These are phyloP conservation scores for Cephaloascus fragrans DNA, from an alignment of 805 yeast genomes.

Conservation along the genomic window DNA sequence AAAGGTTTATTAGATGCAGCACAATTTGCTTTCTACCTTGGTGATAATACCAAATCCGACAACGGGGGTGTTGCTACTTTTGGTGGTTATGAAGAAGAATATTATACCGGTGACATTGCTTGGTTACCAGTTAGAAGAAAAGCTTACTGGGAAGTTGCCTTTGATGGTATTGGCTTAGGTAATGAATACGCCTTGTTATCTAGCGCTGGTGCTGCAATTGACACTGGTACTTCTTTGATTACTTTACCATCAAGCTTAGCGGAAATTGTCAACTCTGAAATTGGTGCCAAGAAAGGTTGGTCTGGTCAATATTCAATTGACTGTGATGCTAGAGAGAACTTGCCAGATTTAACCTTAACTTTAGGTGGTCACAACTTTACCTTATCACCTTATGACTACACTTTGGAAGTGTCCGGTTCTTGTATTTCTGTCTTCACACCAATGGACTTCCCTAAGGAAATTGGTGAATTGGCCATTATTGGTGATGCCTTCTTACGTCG, in stretches of 20 bases:
- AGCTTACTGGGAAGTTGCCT: slow-evolving; percentile 98
- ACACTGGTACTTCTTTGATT: slow-evolving; percentile 95
- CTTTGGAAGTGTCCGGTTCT: slow-evolving; percentile 87
- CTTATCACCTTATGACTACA: slow-evolving; percentile 82
- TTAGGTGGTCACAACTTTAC: slow-evolving; percentile 90
- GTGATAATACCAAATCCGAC: slow-evolving; percentile 56
- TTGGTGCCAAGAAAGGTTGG: slow-evolving; percentile 97
- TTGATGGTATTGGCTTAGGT: slow-evolving; percentile 86
- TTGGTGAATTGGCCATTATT: slow-evolving; percentile 91
- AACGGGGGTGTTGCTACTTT: slow-evolving; percentile 90
- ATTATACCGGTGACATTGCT: slow-evolving; percentile 74
- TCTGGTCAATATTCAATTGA: slow-evolving; percentile 93
- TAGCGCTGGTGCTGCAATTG: slow-evolving; percentile 92
- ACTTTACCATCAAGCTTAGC: slow-evolving; percentile 94
- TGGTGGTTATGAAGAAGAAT: slow-evolving; percentile 82
- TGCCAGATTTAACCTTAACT: slow-evolving; percentile 89
- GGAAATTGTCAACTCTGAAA: slow-evolving; percentile 88
- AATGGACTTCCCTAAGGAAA: slow-evolving; percentile 95
- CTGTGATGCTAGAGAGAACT: slow-evolving; percentile 70
- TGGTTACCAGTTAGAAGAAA: slow-evolving; percentile 98
- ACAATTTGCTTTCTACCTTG: slow-evolving; percentile 85
- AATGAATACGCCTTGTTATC: slow-evolving; percentile 80
- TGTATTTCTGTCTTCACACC: slow-evolving; percentile 96
- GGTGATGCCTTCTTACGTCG: slow-evolving; percentile 97
- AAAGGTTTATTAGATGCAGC: slow-evolving; percentile 76